Base-by-base conservation (phyloP, 352 stramenopile genomes). In the Globisporangium mamillatum region DNA sequence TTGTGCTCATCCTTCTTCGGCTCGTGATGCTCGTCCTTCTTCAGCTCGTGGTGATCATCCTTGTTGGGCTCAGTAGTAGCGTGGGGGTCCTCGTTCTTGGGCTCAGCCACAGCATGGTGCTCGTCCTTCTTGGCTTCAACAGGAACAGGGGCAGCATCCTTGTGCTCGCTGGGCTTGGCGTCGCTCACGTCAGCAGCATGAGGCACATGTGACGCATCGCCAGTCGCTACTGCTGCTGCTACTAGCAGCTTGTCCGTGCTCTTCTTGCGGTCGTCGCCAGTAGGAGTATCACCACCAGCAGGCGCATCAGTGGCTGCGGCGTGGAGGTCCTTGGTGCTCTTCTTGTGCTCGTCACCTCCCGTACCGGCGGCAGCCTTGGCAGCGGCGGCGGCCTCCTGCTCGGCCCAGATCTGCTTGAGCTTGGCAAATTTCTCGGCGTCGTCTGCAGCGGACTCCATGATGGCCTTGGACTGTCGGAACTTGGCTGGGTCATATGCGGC, bases 351-450 rank as follows among this genome's bases (percentile, higher is more conserved):
- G 36, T 77, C 66, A 4, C 64, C 53, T 4, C 16, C 36, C 20
- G n/a, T n/a, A 58, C 18, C n/a, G 16, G 29, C 25, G 1, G 44
- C 32, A 44, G 44, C 38, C 4, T 4, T 50, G 46, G 53, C 68
- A 46, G 69, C 55, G 0, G 64, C 60, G 0, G 48, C 70, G 3
- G 63, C 60, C 20, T 72, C 71, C 14, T 56, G 22, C 9, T 85
- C 67, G 9, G 67, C 73, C 83, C 83, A 92, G 34, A 92, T 84
- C 4, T 75, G 72, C 75, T 88, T 90, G 46, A 92, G 77, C 69
- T 90, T 84, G 65, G 78, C 62, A 38, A 92, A 92, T 66, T 92
- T 90, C 27, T 92, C 83, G 0, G 81, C 74, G 44, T 92, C 83
- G 56, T 92, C 77, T 3, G 64, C 72, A 0, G 20, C n/a, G 3